Evolutionary conservation across 2,329 filamentous ascomycete genomes (phyloP).

Genomic region (Penicillium sclerotiorum): DNA sequence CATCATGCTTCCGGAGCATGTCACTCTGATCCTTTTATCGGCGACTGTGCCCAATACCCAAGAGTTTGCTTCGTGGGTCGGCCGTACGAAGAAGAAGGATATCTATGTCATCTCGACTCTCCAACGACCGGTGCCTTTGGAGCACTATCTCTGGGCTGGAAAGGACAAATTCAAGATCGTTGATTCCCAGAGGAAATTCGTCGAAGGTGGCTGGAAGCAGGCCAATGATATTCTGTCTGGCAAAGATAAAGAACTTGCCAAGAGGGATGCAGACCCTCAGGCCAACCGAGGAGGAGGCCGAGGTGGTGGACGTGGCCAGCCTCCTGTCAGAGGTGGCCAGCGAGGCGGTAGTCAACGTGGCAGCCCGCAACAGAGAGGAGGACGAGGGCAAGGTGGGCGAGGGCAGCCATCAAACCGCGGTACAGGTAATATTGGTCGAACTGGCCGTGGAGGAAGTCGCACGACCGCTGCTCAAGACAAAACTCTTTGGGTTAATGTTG

Average conservation of each 20-base stretch:
- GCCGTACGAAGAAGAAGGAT: slow-evolving; percentile 95
- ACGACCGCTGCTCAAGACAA: slow-evolving; percentile 92
- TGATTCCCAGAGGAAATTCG: slow-evolving; percentile 84
- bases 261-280: slow-evolving; percentile 54
- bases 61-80: slow-evolving; percentile 98
- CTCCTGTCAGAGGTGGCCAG: slow-evolving; percentile 55
- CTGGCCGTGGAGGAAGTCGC: slow-evolving; percentile 80
- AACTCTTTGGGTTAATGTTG: slow-evolving; percentile 94
- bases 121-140: slow-evolving; percentile 89
- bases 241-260: slow-evolving; percentile 65
- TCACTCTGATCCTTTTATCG: slow-evolving; percentile 91
- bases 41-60: slow-evolving; percentile 97
- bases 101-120: slow-evolving; percentile 98
- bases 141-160: slow-evolving; percentile 94
- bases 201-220: slow-evolving; percentile 93
- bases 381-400: slow-evolving; percentile 56
- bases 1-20: slow-evolving; percentile 97
- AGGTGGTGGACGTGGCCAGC: slow-evolving; percentile 54
- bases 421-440: slow-evolving; percentile 84
- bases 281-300: slow-evolving; percentile 59
- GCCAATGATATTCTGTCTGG: slow-evolving; percentile 81
- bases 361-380: slow-evolving; percentile 29
- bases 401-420: slow-evolving; percentile 61
- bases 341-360: slow-evolving; percentile 2
- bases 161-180: slow-evolving; percentile 95